Conservation (phyloP, 2,329 filamentous ascomycete genomes). For the Diaporthe eres region DNA sequence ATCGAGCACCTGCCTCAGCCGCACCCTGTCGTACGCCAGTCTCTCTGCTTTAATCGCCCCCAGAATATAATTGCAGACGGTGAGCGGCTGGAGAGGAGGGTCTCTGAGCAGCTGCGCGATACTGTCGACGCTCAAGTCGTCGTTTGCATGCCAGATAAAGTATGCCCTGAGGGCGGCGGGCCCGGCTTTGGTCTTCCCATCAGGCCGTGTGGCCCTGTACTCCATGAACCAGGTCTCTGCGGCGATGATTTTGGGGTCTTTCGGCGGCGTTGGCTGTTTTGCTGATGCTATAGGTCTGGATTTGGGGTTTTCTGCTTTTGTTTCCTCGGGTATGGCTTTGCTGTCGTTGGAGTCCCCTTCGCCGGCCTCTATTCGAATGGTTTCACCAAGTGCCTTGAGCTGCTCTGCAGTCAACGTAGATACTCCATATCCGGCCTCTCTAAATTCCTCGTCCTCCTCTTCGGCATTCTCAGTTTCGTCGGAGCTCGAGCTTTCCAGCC, state of each 20-base stretch:
- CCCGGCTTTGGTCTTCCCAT: conserved; percentile 43
- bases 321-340: background rate
- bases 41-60: conserved; percentile 66
- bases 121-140: conserved; percentile 60
- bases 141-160: conserved; percentile 72
- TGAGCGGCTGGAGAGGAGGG: conserved; percentile 69
- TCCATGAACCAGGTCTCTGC: conserved; percentile 57
- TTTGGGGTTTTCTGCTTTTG: conserved; percentile 36
- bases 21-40: conserved; percentile 62
- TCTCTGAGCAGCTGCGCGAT: conserved; percentile 71
- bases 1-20: conserved; percentile 62
- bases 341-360: background rate
- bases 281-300: conserved; percentile 36
- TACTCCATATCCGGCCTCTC: conserved; percentile 18
- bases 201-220: conserved; percentile 53
- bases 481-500: conserved; percentile 48
- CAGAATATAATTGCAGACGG: conserved; percentile 72
- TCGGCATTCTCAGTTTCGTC: conserved; percentile 52
- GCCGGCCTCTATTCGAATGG: background rate
- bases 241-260: conserved; percentile 59
- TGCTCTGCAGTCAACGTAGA: background rate
- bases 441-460: conserved; percentile 44
- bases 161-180: conserved; percentile 68
- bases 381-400: background rate
- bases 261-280: conserved; percentile 41